Base-by-base conservation (phyloP, 768 basidiomycete species). In the Polyporus arcularius region DNA sequence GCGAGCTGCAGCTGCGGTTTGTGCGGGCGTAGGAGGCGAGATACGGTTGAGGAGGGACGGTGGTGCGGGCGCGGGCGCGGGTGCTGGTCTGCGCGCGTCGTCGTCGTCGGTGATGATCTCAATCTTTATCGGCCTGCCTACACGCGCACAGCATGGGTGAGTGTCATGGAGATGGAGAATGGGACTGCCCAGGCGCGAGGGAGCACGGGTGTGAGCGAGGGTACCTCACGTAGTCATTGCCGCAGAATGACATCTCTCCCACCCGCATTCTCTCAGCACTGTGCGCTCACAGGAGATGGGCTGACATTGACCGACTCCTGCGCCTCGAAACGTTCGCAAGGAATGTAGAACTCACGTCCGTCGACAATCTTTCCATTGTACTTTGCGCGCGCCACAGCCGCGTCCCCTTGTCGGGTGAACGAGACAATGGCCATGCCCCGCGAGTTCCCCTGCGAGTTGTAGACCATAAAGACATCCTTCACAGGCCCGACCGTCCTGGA, bases 321-420 rank as follows among this genome's bases (percentile, higher is more conserved):
- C 30, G 31, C 10, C 35, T 47, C 48, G 9, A 10, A 35, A 54
- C 32, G 48, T 21, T 35, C 16, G 50, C 45, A 48, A 47, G n/a
- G 39, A n/a, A 49, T 53, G 43, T 28, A 43, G 26, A 2, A 75
- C 81, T 72, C 53, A 82, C 81, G 75, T n/a, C 79, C 76, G 67
- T 92, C 90, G 21, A 92, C 84, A 53, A 90, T 82, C 74, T 89
- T 89, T 47, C 88, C 88, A 65, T 92, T 78, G 67, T 89, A 92
- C 73, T 89, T 91, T 28, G 76, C 70, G 41, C 82, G 81, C 9
- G 90, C 90, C 42, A 83, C 63, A 2, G 70, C 74, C 8, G 90
- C 90, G 72, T 90, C 88, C 1, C 79, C 84, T 8, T 81, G 62
- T 35, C 86, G 81, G 65, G 85, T 80, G 67, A 92, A 92, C 0